Conservation (phyloP, 2,329 filamentous ascomycete genomes). For the Penicillium sp. region DNA sequence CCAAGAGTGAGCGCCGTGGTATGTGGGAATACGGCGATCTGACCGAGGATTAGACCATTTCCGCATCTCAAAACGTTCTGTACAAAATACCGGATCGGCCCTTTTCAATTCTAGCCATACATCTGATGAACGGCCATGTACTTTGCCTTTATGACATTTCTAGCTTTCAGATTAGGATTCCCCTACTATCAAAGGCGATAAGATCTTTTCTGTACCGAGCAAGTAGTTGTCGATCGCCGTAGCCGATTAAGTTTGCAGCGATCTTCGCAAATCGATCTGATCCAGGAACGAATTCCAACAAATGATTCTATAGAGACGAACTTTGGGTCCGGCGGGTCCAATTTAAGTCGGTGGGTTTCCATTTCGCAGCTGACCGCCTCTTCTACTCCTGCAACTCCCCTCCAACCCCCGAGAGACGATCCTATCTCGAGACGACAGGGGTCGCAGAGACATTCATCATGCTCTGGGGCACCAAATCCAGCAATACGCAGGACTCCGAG, state of each 20-base stretch:
- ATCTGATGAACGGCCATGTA: neutral
- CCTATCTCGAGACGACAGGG: no score
- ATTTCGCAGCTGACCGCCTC: conserved; percentile 9
- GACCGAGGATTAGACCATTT: conserved; percentile 68
- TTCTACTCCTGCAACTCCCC: conserved; percentile 5
- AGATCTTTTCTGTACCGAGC: neutral
- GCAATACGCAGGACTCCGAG: conserved; percentile 25
- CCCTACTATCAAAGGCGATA: neutral
- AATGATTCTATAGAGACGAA: no score
- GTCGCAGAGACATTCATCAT: conserved; percentile 12
- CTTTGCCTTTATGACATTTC: neutral
- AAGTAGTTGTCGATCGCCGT: neutral
- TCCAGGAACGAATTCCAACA: neutral
- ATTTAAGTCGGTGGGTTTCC: neutral
- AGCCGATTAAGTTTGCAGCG: conserved; percentile 1
- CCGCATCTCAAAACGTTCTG: conserved; percentile 7
- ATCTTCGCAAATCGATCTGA: neutral
- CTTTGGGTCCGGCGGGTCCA: no score
- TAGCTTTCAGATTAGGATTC: no score
- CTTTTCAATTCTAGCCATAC: conserved; percentile 6
- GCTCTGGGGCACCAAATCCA: conserved; percentile 31
- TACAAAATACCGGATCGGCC: conserved; percentile 15
- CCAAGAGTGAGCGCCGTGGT: conserved; percentile 72
- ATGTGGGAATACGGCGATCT: conserved; percentile 99
- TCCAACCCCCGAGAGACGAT: conserved; percentile 4